Base-by-base conservation (phyloP, 192 early-diverging fungal species). In the Coemansia sp. region DNA sequence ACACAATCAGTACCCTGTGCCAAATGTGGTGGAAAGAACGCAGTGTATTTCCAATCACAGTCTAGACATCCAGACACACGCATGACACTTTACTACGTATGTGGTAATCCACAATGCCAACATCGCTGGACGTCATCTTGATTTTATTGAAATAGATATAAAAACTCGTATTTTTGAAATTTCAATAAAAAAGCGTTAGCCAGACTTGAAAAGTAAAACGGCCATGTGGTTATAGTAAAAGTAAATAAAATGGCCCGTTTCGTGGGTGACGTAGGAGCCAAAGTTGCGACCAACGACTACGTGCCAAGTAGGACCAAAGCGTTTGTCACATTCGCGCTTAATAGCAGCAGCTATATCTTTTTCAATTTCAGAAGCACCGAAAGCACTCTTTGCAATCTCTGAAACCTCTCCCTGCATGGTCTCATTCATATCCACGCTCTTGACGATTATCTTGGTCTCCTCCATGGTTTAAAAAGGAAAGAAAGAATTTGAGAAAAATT, bases 211-310 rank as follows among this genome's bases (percentile, higher is more conserved):
- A 29, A 96, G 78, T 46, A 98, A 78, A 61, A 95, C 92, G 9
- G 94, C 94, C 30, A 92, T 92, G 64, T 93, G 87, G 50, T 87
- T 89, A 42, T 92, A 81, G 67, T 99, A 97, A 67, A 99, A 97
- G 86, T 97, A 99, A 77, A 99, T 95, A 58, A 97, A 99, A 60
- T 93, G 91, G 81, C 94, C 81, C 46, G 85, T 85, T 67, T 88
- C 96, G 56, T 99, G 95, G 22, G 97, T 97, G 14, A 97, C 97
- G 58, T 92, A 96, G 28, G 93, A 95, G 32, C 95, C 97, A 90
- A 97, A 99, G 85, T 94, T 97, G 53, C 94, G 83, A 46, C 97
- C 97, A 33, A 99, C 97, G 45, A 99, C 91, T 58, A 91, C 93
- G 66, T 99, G 97, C 95, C 97, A 99, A 45, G 95, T 94, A 11